Percentiles rank a stretch among this genome's conserved stretches.
phyloP scores from a whole-genome alignment of 2,329 filamentous ascomycete genomes.

The Apiospora rasikravindrae region DNA sequence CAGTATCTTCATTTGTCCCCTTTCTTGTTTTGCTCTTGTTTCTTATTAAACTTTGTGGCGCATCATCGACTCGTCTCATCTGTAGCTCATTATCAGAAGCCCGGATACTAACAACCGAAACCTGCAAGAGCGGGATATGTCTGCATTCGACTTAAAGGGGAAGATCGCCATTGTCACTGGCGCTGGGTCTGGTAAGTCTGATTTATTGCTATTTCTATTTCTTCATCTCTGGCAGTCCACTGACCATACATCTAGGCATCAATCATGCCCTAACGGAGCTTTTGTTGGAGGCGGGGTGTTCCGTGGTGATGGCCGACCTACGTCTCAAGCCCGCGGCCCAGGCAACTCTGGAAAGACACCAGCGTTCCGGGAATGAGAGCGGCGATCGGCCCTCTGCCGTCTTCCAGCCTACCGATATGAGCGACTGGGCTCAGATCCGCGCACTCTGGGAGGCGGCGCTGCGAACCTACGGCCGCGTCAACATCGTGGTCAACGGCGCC shows the following conservation, averaged over 20 bases:
- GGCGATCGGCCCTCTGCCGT: conserved; percentile 11
- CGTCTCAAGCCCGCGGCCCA: conserved; percentile 29
- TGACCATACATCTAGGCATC: conserved; percentile 22
- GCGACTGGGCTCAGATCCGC: conserved; percentile 35
- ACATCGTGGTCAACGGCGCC: conserved; percentile 28
- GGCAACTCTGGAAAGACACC: conserved; percentile 24
- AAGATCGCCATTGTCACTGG: conserved; percentile 22
- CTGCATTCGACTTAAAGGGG: conserved; percentile 10
- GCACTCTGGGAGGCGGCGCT: conserved; percentile 30
- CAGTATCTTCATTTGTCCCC: neutral
- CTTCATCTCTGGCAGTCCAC: neutral
- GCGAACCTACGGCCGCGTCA: conserved; percentile 27
- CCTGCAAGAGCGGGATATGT: neutral
- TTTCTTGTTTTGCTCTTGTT: neutral
- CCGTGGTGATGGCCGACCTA: conserved; percentile 35
- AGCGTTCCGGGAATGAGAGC: conserved; percentile 19
- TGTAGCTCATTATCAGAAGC: neutral
- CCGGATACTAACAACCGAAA: neutral
- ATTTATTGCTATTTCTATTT: neutral
- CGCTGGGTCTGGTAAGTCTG: conserved; percentile 17
- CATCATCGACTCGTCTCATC: no score
- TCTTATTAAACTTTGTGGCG: neutral
- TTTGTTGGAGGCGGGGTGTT: conserved; percentile 33
- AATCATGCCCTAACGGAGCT: conserved; percentile 28
- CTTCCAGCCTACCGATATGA: conserved; percentile 28